Evolutionary conservation across 2,329 filamentous ascomycete genomes (phyloP).

Genomic region (Microcera coccophila): DNA sequence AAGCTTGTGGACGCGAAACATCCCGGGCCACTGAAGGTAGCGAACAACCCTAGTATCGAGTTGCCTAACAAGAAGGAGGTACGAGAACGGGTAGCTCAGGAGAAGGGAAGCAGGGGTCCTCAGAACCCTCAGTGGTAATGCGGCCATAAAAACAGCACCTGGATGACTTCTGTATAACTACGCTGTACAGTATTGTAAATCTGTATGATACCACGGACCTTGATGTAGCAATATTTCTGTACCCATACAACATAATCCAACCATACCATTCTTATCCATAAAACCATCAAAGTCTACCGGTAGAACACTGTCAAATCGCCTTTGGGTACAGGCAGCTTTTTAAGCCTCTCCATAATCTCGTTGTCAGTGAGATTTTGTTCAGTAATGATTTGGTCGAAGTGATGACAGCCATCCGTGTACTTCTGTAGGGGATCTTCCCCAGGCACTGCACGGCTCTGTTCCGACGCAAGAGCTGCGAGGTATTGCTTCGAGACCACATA

Average conservation of each 20-base stretch:
- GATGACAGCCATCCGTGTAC: slow-evolving; percentile 71
- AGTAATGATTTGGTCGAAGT: slow-evolving; percentile 78
- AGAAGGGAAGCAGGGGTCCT: slow-evolving; percentile 11
- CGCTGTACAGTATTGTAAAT: slow-evolving; percentile 29
- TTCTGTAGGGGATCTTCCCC: slow-evolving; percentile 54
- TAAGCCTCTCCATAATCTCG: slow-evolving; percentile 66
- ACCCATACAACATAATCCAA: neutral
- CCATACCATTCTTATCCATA: no score
- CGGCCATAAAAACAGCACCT: neutral
- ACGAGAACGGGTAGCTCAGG: slow-evolving; percentile 24
- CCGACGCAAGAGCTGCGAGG: slow-evolving; percentile 53
- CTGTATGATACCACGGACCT: slow-evolving; percentile 28
- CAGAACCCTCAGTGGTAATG: slow-evolving; percentile 2
- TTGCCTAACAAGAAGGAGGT: slow-evolving; percentile 36
- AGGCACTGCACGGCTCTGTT: slow-evolving; percentile 41
- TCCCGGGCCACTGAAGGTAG: slow-evolving; percentile 24
- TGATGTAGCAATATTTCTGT: slow-evolving; percentile 7
- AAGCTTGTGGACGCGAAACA: slow-evolving; percentile 18
- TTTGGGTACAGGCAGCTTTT: slow-evolving; percentile 49
- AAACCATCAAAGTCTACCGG: slow-evolving; percentile 31
- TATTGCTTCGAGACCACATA: slow-evolving; percentile 72
- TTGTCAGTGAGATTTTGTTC: slow-evolving; percentile 67
- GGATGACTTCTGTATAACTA: slow-evolving; percentile 17
- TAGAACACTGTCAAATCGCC: slow-evolving; percentile 55
- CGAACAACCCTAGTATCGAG: slow-evolving; percentile 41